These are phyloP conservation scores for Wickerhamiella allomyrinae DNA, from an alignment of 805 yeast genomes.

Conservation along the genomic window DNA sequence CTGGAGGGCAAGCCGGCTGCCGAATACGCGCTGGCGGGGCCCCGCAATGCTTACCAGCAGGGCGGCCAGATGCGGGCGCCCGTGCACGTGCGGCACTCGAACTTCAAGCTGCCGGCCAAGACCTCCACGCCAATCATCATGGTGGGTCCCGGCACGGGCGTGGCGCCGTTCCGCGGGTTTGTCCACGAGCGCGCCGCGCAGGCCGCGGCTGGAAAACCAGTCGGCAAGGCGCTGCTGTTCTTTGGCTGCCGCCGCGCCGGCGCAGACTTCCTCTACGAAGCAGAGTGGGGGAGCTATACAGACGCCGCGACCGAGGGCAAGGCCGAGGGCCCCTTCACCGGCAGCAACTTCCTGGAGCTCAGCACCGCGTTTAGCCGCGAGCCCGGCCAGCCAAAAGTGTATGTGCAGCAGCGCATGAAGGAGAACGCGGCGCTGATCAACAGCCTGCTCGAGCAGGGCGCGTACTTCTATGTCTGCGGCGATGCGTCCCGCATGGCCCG, in stretches of 20 bases:
- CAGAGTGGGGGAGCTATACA: conserved; percentile 71
- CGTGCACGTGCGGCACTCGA: conserved; percentile 85
- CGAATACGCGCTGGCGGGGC: conserved; percentile 68
- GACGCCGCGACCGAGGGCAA: conserved; percentile 8
- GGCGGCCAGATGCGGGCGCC: conserved; percentile 44
- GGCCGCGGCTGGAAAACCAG: conserved; percentile 33
- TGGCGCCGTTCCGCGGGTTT: conserved; percentile 95
- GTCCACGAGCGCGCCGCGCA: conserved; percentile 68
- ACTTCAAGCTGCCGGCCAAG: conserved; percentile 83
- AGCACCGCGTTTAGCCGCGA: conserved; percentile 82
- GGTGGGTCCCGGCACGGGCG: conserved; percentile 98
- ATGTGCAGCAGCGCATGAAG: conserved; percentile 68
- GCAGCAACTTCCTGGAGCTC: conserved; percentile 31
- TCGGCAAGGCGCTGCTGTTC: conserved; percentile 67
- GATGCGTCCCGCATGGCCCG: conserved; percentile 94
- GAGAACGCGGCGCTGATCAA: conserved; percentile 36
- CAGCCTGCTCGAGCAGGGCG: conserved; percentile 48
- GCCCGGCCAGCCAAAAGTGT: conserved; percentile 40
- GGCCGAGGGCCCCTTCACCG: conserved; percentile 10
- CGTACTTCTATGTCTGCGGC: conserved; percentile 89
- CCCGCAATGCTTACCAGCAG: conserved; percentile 43
- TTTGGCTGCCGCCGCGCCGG: conserved; percentile 72
- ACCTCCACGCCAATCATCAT: conserved; percentile 72
- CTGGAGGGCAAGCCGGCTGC: conserved; percentile 33
- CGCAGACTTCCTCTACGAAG: conserved; percentile 73